Percentiles rank a stretch among this genome's conserved stretches.
Evolutionary conservation across 148 eudicot genomes (phyloP).

Genomic region (Agrostemma githago): DNA sequence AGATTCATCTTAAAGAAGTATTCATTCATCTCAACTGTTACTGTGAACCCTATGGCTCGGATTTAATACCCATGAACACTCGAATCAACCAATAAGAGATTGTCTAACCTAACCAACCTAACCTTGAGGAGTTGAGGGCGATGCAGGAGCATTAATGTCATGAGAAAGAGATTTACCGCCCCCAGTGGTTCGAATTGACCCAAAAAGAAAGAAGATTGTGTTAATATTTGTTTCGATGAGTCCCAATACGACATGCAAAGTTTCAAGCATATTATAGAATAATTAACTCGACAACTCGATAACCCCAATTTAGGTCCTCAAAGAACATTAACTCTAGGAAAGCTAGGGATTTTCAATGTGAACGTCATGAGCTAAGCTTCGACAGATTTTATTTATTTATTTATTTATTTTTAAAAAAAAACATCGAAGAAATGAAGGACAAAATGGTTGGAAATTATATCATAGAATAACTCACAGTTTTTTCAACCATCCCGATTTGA

Average conservation of each 20-base stretch:
- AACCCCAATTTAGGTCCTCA: background rate
- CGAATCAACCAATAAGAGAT: no score
- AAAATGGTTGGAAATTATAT: background rate
- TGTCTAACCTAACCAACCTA: no score
- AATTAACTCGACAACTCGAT: no score
- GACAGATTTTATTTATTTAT: no score
- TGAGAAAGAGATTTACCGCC: no score
- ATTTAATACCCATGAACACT: background rate
- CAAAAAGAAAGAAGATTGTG: background rate
- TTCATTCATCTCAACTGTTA: background rate
- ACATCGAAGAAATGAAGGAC: background rate
- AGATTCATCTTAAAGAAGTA: background rate
- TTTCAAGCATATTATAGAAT: background rate
- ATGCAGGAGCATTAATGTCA: no score
- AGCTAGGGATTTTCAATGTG: background rate
- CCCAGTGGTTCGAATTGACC: background rate
- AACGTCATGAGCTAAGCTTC: background rate
- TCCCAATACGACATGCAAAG: background rate
- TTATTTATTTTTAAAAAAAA: no score
- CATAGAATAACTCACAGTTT: constrained; percentile 50
- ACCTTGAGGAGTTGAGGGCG: no score
- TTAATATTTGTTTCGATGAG: background rate
- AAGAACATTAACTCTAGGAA: background rate
- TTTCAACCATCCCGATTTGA: constrained; percentile 81
- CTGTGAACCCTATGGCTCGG: background rate